phyloP scores from a whole-genome alignment of 2,329 filamentous ascomycete genomes.

The Volutella citrinella region DNA sequence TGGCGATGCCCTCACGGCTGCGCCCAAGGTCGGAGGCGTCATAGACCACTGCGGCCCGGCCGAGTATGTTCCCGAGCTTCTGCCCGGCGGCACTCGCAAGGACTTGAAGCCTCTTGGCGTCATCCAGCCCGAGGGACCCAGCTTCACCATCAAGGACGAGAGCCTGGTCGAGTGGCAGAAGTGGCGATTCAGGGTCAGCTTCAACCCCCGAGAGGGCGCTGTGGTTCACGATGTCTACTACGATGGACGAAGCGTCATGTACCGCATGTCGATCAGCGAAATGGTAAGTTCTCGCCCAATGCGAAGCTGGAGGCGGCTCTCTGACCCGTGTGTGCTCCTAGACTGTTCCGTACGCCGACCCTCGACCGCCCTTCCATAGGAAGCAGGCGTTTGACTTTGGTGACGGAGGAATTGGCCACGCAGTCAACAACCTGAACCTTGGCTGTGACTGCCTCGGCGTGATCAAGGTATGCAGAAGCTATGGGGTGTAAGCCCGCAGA shows the following conservation, averaged over 20 bases:
- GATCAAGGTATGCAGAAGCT: too few relatives aligned
- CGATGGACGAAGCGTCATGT: constrained; percentile 61
- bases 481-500: too few relatives aligned
- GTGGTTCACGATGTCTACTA: constrained; percentile 69
- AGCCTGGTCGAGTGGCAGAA: constrained; percentile 57
- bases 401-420: constrained; percentile 64
- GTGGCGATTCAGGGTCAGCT: constrained; percentile 68
- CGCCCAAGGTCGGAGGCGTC: constrained; percentile 37
- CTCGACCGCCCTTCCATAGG: constrained; percentile 61
- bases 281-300: too few relatives aligned
- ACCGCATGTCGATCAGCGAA: constrained; percentile 65
- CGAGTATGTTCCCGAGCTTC: constrained; percentile 51
- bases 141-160: constrained; percentile 54
- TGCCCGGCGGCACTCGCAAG: constrained; percentile 43
- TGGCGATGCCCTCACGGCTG: constrained; percentile 43
- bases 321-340: too few relatives aligned
- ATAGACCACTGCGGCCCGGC: constrained; percentile 15
- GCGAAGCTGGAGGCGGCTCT: too few relatives aligned
- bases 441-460: constrained; percentile 69
- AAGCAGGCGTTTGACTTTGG: constrained; percentile 74
- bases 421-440: constrained; percentile 65
- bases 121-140: constrained; percentile 65
- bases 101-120: constrained; percentile 70
- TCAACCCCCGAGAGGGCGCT: constrained; percentile 68
- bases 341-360: constrained; percentile 67